Conservation (phyloP, 371 early-diverging fungal species). For the Mucor ambiguus region DNA sequence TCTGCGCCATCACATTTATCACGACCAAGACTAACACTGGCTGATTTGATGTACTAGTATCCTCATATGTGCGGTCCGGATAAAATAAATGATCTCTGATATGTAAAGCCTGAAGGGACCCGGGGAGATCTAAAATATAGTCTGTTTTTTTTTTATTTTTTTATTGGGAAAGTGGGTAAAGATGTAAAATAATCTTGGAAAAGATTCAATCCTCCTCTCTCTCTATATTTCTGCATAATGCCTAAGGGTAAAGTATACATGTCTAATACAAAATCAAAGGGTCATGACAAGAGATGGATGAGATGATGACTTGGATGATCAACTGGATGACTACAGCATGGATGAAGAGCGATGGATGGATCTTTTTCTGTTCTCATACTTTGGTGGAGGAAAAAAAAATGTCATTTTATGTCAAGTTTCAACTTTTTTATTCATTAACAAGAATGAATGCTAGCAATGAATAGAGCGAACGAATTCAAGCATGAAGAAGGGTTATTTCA, state of each 20-base stretch:
- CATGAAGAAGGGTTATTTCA: conserved; percentile 5
- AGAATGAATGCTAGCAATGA: background rate
- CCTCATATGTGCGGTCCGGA: background rate
- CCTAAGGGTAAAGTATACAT: conserved; percentile 22
- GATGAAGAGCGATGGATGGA: conserved; percentile 4
- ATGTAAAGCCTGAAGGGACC: background rate
- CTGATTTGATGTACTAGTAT: background rate
- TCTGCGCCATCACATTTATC: background rate
- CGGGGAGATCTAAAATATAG: background rate
- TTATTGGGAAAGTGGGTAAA: background rate
- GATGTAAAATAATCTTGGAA: conserved; percentile 3
- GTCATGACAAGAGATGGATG: background rate
- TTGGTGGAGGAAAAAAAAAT: background rate
- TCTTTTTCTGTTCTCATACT: background rate
- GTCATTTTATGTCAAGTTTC: background rate
- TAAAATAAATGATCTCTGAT: background rate
- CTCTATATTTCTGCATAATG: conserved; percentile 27
- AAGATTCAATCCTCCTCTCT: conserved; percentile 17
- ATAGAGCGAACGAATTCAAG: conserved; percentile 9
- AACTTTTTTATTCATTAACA: conserved; percentile 1
- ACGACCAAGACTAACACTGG: background rate
- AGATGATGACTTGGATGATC: conserved; percentile 10
- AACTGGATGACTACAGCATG: conserved; percentile 1
- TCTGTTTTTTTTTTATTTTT: too few relatives aligned
- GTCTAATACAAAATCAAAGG: background rate